Evolutionary conservation across 352 stramenopile genomes (phyloP), one percentile per base, ranked within the genome.

Genomic region (Phytophthora rubi): DNA sequence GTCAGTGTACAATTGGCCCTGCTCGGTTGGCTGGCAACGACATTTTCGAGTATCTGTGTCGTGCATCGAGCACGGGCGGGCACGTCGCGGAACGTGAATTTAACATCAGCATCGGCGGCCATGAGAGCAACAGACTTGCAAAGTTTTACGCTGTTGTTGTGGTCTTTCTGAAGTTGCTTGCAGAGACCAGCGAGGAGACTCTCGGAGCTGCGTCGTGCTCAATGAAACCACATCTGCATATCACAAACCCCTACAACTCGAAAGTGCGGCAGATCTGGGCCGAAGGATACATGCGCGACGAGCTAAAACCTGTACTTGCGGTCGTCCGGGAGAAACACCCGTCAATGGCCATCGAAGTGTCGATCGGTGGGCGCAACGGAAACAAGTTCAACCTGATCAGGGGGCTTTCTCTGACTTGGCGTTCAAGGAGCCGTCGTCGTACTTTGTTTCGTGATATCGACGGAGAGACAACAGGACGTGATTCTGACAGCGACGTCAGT

Each of bases 241-340:
- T 65, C 30, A 21, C 23, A 18, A 65, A 65, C 35, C 58, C 58
- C 16, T 57, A 65, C 47, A 23, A 65, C 2, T 39, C 45, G 9
- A 65, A 39, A 44, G 32, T 57, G 6, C 7, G 21, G 21, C 45
- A 21, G 6, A 32, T 13, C 33, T 63, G 57, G 57, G 23, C 45
- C 13, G 47, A 54, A 15, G 23, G 16, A 3, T 65, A 65, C 30
- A 57, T 65, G 58, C 21, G 45, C n/a, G 58, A 65, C 13, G 15
- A 64, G 9, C n/a, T 57, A 3, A 65, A 47, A 23, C 58, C 58
- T 35, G 9, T 49, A 5, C 33, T 59, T 10, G 18, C 9, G 6
- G 6, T 9, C 21, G 32, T 33, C 12, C 9, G 39, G 18, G 33
- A 16, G n/a, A 59, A 59, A 12, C 53, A 59, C n/a, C 53, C 33